These are phyloP conservation scores for Aspergillus asperescens DNA, from an alignment of 495 filamentous ascomycete species.

Conservation along the genomic window DNA sequence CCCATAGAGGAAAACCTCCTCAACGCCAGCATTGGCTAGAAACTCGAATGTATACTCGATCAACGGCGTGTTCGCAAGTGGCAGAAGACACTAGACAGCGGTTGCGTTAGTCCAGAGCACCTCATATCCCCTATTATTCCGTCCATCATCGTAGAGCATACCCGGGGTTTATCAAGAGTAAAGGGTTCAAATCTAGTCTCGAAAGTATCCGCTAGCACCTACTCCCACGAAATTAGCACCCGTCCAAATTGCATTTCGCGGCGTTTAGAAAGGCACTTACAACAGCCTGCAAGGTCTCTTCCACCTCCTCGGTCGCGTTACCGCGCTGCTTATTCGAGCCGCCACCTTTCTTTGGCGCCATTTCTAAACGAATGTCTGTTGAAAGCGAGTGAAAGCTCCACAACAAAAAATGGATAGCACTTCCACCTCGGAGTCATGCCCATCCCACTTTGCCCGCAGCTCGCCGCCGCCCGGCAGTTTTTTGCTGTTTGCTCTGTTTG, in stretches of 20 bases:
- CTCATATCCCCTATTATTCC: too few relatives aligned
- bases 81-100: constrained; percentile 72
- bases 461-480: constrained; percentile 5
- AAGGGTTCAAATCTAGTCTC: constrained; percentile 88
- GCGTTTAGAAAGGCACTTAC: constrained; percentile 42
- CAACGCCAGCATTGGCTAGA: constrained; percentile 85
- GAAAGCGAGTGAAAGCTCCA: neutral
- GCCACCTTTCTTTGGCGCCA: constrained; percentile 54
- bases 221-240: constrained; percentile 14
- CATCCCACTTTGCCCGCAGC: constrained; percentile 17
- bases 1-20: constrained; percentile 88
- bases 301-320: constrained; percentile 58
- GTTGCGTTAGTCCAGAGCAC: constrained; percentile 8
- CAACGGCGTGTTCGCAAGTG: constrained; percentile 85
- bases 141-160: constrained; percentile 47
- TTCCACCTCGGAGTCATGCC: constrained; percentile 33
- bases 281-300: constrained; percentile 87
- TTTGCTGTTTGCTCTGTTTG: constrained; percentile 33
- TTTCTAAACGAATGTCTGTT: constrained; percentile 16
- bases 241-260: constrained; percentile 13
- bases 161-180: constrained; percentile 80
- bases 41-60: constrained; percentile 98
- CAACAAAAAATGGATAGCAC: constrained; percentile 24
- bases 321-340: constrained; percentile 57
- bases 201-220: constrained; percentile 87